Percentiles rank a stretch among this genome's conserved stretches.
These are phyloP conservation scores for Talaromyces adpressus DNA, from an alignment of 495 filamentous ascomycete genomes.

Conservation along the genomic window DNA sequence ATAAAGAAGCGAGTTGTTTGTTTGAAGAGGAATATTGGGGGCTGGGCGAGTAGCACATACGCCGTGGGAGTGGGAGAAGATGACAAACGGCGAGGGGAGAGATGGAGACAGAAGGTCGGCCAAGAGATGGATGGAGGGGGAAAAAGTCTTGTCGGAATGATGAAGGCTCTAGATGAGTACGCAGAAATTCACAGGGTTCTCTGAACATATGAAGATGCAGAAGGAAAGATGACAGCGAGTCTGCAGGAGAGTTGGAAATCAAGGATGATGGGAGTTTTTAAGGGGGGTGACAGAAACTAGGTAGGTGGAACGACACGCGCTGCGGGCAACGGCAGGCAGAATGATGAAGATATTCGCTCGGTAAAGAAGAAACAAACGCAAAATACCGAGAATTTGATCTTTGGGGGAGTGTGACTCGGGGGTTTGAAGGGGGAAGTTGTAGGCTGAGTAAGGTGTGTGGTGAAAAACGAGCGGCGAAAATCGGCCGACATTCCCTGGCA, in stretches of 20 bases:
- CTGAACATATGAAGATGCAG: neutral
- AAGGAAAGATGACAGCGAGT: neutral
- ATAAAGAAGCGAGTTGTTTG: neutral
- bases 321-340: neutral
- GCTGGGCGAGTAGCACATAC: neutral
- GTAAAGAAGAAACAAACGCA: neutral
- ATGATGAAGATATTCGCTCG: neutral
- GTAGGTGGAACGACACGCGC: neutral
- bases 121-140: neutral
- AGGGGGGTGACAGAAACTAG: neutral
- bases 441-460: conserved; percentile 1
- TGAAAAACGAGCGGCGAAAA: conserved; percentile 3
- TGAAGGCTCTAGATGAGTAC: neutral
- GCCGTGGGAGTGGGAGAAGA: neutral
- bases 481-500: conserved; percentile 5
- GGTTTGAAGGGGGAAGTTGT: neutral
- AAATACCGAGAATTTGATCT: neutral
- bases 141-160: neutral
- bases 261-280: neutral
- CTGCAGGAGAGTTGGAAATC: neutral
- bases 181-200: neutral
- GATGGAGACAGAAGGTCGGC: neutral
- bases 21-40: neutral
- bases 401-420: conserved; percentile 2
- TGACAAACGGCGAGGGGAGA: neutral